phyloP scores from a whole-genome alignment of 176 grass and related monocot genomes.

The Puya raimondii region DNA sequence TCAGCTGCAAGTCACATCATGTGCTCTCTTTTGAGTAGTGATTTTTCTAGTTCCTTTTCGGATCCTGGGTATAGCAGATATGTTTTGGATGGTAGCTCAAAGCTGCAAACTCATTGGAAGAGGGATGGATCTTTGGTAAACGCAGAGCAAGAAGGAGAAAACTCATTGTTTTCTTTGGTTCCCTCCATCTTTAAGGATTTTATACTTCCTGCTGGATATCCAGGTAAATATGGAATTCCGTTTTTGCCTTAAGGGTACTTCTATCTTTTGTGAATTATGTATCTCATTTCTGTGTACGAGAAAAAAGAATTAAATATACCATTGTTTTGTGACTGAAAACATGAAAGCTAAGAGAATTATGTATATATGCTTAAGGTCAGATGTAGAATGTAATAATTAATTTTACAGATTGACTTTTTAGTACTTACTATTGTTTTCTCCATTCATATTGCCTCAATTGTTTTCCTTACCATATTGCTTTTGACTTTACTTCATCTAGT shows the following conservation, averaged over 20 bases:
- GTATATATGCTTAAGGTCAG: too few relatives aligned
- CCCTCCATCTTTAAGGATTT: slow-evolving; percentile 48
- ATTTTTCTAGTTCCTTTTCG: slow-evolving; percentile 1
- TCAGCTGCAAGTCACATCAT: not conserved
- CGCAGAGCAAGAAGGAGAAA: slow-evolving; percentile 11
- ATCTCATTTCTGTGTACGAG: not conserved
- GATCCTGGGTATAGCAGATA: slow-evolving; percentile 38
- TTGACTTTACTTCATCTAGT: too few relatives aligned
- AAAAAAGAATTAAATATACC: too few relatives aligned
- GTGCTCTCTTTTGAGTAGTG: not conserved
- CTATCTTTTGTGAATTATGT: not conserved
- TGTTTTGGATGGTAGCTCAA: slow-evolving; percentile 29
- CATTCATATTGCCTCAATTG: too few relatives aligned
- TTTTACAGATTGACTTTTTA: too few relatives aligned
- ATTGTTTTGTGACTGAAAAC: too few relatives aligned
- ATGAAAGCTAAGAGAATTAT: too few relatives aligned
- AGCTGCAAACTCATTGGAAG: slow-evolving; percentile 36
- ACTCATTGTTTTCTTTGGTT: slow-evolving; percentile 22
- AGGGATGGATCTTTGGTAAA: slow-evolving; percentile 17
- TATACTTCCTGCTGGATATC: slow-evolving; percentile 70
- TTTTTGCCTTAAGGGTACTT: not conserved
- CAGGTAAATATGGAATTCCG: slow-evolving; percentile 34
- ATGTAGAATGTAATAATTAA: too few relatives aligned
- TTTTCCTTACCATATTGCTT: too few relatives aligned
- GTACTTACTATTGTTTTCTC: too few relatives aligned